Conservation (phyloP, 2,329 filamentous ascomycete species). For the Microdochium trichocladiopsis region DNA sequence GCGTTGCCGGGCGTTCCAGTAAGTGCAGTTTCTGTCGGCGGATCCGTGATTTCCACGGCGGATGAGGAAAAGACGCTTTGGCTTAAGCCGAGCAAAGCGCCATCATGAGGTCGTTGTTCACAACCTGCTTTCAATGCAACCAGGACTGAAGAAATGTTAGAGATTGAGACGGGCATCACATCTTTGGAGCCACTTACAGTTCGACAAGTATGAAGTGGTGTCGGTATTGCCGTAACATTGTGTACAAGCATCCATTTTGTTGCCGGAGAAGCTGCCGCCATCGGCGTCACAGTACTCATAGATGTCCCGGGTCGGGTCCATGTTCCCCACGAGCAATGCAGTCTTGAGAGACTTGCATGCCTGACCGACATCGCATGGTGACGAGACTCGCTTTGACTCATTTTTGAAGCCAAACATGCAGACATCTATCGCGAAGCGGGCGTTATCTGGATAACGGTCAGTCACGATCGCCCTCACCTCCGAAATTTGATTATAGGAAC, state of each 20-base stretch:
- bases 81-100: background rate
- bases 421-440: conserved; percentile 38
- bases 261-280: conserved; percentile 20
- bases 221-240: conserved; percentile 33
- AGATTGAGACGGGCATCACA: too few species aligned
- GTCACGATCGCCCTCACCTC: too few species aligned
- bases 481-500: too few species aligned
- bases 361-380: conserved; percentile 32
- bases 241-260: conserved; percentile 27
- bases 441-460: conserved; percentile 32
- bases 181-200: conserved; percentile 38
- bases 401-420: conserved; percentile 34
- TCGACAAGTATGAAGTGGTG: conserved; percentile 35
- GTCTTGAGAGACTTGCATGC: conserved; percentile 32
- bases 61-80: background rate
- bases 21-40: background rate
- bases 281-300: conserved; percentile 35
- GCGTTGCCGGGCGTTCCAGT: background rate
- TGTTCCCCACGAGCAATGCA: conserved; percentile 24
- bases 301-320: conserved; percentile 15
- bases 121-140: background rate
- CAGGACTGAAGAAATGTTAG: background rate
- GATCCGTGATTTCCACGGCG: background rate
- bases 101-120: background rate
- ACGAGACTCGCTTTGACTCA: conserved; percentile 23